Evolutionary conservation across 1,284 basidiomycete genomes (phyloP).

Genomic region (Fomitiporia mediterranea): DNA sequence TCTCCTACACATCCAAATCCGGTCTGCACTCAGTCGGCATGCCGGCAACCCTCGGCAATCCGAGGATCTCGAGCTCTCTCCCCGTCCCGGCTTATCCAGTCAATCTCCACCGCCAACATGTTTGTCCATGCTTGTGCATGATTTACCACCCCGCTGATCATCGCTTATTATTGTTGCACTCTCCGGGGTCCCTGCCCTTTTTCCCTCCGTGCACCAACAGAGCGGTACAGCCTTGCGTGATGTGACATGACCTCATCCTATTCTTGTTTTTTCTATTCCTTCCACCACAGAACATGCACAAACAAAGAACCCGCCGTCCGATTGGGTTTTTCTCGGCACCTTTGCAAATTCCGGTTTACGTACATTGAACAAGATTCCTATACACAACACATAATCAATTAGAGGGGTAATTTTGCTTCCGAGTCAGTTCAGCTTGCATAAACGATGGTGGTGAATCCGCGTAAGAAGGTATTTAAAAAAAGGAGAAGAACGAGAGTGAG

Average conservation of each 20-base stretch:
- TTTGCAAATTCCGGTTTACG: slow-evolving; percentile 28
- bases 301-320: neutral
- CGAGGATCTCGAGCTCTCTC: slow-evolving; percentile 18
- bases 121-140: neutral
- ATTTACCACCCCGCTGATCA: slow-evolving; percentile 15
- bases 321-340: slow-evolving; percentile 10
- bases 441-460: neutral
- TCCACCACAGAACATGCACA: neutral
- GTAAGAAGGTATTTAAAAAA: slow-evolving; percentile 19
- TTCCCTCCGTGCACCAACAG: neutral
- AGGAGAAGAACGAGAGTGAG: slow-evolving; percentile 19
- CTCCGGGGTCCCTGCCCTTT: slow-evolving; percentile 15
- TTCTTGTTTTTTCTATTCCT: neutral
- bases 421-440: neutral
- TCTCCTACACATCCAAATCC: neutral
- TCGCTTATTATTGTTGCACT: slow-evolving; percentile 8
- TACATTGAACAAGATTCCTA: neutral
- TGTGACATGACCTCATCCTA: slow-evolving; percentile 1
- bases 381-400: neutral
- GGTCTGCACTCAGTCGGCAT: neutral
- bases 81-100: slow-evolving; percentile 11
- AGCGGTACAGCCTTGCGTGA: slow-evolving; percentile 6
- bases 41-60: slow-evolving; percentile 16
- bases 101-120: slow-evolving; percentile 15
- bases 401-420: neutral